Evolutionary conservation across 139 green algal species (phyloP).

Genomic region (Haematococcus lacustris): DNA sequence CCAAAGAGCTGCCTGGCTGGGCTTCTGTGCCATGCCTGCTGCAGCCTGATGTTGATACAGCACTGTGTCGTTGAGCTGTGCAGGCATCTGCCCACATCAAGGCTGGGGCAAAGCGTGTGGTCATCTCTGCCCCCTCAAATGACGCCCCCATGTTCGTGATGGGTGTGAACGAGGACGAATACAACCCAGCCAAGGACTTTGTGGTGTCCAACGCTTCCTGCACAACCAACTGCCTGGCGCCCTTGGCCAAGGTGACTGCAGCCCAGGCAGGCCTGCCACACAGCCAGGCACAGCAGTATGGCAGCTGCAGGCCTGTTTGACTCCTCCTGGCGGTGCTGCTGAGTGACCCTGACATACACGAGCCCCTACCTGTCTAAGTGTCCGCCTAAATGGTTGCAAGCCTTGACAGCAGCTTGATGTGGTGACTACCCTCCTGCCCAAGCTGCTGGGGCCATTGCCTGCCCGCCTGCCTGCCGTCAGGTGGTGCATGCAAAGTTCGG

Average conservation of each 20-base stretch:
- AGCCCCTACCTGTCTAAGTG: no score
- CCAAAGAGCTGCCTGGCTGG: neutral
- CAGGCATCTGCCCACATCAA: conserved; percentile 59
- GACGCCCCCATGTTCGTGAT: conserved; percentile 95
- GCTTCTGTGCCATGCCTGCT: neutral
- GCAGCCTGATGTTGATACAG: neutral
- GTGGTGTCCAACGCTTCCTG: conserved; percentile 91
- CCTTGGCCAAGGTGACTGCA: conserved; percentile 77
- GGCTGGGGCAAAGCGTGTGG: conserved; percentile 89
- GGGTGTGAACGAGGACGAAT: conserved; percentile 88
- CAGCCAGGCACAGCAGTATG: no score
- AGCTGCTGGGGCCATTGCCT: no score
- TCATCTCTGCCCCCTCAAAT: conserved; percentile 87
- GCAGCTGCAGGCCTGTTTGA: no score
- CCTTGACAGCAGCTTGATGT: no score
- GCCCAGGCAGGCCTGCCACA: no score
- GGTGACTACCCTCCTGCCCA: no score
- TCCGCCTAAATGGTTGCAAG: no score
- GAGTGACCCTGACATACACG: no score
- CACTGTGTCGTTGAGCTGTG: neutral
- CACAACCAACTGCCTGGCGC: conserved; percentile 97
- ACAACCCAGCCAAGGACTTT: conserved; percentile 61
- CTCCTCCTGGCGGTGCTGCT: no score
- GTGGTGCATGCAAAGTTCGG: conserved; percentile 81
- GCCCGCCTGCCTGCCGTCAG: no score